Conservation (phyloP, 495 filamentous ascomycete genomes). For the Baudoinia panamericana region DNA sequence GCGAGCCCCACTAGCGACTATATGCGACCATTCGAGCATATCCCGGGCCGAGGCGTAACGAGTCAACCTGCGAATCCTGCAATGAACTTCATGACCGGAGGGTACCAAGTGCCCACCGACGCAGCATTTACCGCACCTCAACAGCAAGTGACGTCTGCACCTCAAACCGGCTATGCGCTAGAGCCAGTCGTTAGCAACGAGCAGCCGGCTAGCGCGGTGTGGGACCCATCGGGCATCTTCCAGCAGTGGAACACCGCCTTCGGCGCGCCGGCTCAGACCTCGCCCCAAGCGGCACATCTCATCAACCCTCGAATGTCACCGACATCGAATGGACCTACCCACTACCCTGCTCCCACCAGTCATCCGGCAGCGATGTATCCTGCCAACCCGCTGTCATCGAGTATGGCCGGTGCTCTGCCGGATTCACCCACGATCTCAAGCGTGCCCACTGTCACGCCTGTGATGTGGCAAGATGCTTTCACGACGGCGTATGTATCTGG, state of each 20-base stretch:
- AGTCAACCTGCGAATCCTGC: neutral
- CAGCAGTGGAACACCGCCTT: slow-evolving; percentile 95
- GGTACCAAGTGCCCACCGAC: neutral
- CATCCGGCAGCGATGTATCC: neutral
- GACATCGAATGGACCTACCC: slow-evolving; percentile 4
- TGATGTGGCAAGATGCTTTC: slow-evolving; percentile 94
- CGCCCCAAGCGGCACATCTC: slow-evolving; percentile 11
- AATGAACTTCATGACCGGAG: neutral
- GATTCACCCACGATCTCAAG: slow-evolving; percentile 25
- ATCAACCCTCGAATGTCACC: neutral
- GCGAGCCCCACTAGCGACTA: slow-evolving; percentile 12
- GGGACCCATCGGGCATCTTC: slow-evolving; percentile 91
- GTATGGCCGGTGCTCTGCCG: slow-evolving; percentile 19
- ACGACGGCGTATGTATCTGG: slow-evolving; percentile 35
- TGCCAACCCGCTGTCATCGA: slow-evolving; percentile 17
- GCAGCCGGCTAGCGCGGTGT: slow-evolving; percentile 38
- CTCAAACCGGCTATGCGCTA: slow-evolving; percentile 6
- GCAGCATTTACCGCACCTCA: neutral
- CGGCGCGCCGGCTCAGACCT: slow-evolving; percentile 38
- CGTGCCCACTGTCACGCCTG: slow-evolving; percentile 67
- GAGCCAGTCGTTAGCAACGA: slow-evolving; percentile 15
- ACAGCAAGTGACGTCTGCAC: slow-evolving; percentile 11
- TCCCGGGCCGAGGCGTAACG: neutral
- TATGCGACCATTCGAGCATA: slow-evolving; percentile 2
- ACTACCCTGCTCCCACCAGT: slow-evolving; percentile 2